Percentiles rank a stretch among this genome's conserved stretches.
These are phyloP conservation scores for Fusarium xyrophilum DNA, from an alignment of 2,329 filamentous ascomycete species.

Conservation along the genomic window DNA sequence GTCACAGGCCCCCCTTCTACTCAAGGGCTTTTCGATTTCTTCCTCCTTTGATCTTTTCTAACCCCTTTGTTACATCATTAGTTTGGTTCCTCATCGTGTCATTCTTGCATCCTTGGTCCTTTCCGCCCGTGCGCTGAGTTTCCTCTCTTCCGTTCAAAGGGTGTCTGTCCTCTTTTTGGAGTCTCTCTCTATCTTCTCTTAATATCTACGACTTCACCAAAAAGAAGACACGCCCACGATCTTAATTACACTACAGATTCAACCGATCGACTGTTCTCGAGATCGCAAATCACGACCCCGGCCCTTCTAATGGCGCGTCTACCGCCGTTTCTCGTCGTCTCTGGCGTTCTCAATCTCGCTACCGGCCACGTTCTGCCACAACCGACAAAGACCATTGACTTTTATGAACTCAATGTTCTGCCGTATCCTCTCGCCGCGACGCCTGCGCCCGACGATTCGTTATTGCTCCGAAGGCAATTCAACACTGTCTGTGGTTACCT, in stretches of 20 bases:
- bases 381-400: constrained; percentile 49
- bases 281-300: constrained; percentile 37
- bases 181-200: constrained; percentile 8
- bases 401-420: constrained; percentile 49
- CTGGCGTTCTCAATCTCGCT: constrained; percentile 44
- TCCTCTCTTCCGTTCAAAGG: constrained; percentile 10
- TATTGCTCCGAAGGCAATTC: constrained; percentile 51
- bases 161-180: constrained; percentile 4
- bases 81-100: constrained; percentile 5
- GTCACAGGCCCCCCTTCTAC: constrained; percentile 21
- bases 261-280: constrained; percentile 19
- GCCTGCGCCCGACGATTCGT: constrained; percentile 45
- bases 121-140: constrained; percentile 6
- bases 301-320: constrained; percentile 46
- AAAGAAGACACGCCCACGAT: constrained; percentile 4
- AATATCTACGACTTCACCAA: constrained; percentile 4
- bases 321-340: constrained; percentile 48
- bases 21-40: constrained; percentile 22
- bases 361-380: constrained; percentile 51
- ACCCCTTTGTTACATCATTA: constrained; percentile 26
- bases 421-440: constrained; percentile 53
- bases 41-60: constrained; percentile 24
- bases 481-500: constrained; percentile 67
- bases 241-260: constrained; percentile 3
- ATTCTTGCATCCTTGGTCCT: constrained; percentile 4